Conservation (phyloP, 768 basidiomycete species). For the Boletus rex-veris region DNA sequence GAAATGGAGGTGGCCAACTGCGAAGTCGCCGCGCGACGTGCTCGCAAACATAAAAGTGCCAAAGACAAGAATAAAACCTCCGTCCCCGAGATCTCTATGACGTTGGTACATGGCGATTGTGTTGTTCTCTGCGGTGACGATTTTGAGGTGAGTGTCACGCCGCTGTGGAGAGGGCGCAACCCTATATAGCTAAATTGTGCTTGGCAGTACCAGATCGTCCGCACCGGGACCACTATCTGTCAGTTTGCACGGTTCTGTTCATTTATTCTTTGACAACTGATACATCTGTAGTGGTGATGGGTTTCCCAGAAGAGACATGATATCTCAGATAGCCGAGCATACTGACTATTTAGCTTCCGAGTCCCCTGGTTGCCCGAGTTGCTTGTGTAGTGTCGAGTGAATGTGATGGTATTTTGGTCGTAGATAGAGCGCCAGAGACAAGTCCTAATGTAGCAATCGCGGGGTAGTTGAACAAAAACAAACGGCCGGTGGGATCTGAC, state of each 20-base stretch:
- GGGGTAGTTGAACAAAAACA: conserved; percentile 16
- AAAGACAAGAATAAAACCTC: conserved; percentile 17
- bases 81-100: conserved; percentile 26
- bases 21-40: background rate
- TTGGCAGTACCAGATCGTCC: conserved; percentile 26
- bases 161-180: background rate
- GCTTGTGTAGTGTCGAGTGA: conserved; percentile 1
- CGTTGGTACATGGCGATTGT: conserved; percentile 40
- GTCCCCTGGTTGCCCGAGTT: background rate
- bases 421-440: conserved; percentile 29
- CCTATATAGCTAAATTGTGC: conserved; percentile 1
- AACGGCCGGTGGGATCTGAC: conserved; percentile 11
- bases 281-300: conserved; percentile 26
- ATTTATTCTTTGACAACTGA: conserved; percentile 5
- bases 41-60: conserved; percentile 16
- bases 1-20: background rate
- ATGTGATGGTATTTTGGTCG: conserved; percentile 9
- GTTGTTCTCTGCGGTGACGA: conserved; percentile 36
- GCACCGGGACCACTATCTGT: conserved; percentile 31
- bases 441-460: conserved; percentile 32
- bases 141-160: conserved; percentile 37
- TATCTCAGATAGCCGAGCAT: background rate
- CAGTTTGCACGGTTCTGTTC: conserved; percentile 12
- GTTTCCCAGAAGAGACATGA: conserved; percentile 18
- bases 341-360: background rate